A percentile compares a stretch with the other conserved stretches of the same genome.
Evolutionary conservation across 2,329 filamentous ascomycete genomes (phyloP).

Genomic region (Truncatella angustata): DNA sequence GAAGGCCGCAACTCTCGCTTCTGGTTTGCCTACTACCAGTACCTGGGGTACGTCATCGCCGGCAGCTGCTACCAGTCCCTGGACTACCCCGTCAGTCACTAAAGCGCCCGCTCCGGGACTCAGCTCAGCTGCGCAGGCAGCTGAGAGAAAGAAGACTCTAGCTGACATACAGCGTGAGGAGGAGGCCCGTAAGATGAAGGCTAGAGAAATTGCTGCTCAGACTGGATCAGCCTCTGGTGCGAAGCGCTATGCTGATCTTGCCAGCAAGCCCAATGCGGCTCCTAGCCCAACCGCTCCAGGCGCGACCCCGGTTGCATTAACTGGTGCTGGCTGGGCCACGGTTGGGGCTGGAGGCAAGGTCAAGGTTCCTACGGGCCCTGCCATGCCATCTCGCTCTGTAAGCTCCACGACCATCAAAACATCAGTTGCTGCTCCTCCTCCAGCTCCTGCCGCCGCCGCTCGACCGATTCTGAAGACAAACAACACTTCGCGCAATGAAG

Average conservation of each 20-base stretch:
- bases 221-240: constrained; percentile 44
- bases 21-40: constrained; percentile 80
- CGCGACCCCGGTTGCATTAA: constrained; percentile 33
- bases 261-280: constrained; percentile 64
- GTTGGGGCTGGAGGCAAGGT: constrained; percentile 92
- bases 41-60: constrained; percentile 86
- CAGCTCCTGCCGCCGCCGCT: constrained; percentile 35
- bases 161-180: constrained; percentile 97
- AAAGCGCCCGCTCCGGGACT: constrained; percentile 36
- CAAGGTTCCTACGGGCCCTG: constrained; percentile 67
- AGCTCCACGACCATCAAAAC: constrained; percentile 44
- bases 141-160: constrained; percentile 76
- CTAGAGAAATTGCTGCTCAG: constrained; percentile 49
- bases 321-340: constrained; percentile 76
- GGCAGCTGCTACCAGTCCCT: constrained; percentile 56
- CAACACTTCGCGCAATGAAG: constrained; percentile 49
- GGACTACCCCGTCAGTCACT: constrained; percentile 60
- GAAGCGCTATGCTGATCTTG: constrained; percentile 94
- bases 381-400: constrained; percentile 44
- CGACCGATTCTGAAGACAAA: constrained; percentile 49
- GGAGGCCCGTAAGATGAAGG: constrained; percentile 81
- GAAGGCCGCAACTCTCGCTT: constrained; percentile 60
- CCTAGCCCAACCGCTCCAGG: constrained; percentile 35
- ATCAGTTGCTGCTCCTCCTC: constrained; percentile 33
- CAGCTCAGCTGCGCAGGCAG: constrained; percentile 30